Conservation (phyloP, 352 stramenopile species). For the Thraustochytrium sp. region DNA sequence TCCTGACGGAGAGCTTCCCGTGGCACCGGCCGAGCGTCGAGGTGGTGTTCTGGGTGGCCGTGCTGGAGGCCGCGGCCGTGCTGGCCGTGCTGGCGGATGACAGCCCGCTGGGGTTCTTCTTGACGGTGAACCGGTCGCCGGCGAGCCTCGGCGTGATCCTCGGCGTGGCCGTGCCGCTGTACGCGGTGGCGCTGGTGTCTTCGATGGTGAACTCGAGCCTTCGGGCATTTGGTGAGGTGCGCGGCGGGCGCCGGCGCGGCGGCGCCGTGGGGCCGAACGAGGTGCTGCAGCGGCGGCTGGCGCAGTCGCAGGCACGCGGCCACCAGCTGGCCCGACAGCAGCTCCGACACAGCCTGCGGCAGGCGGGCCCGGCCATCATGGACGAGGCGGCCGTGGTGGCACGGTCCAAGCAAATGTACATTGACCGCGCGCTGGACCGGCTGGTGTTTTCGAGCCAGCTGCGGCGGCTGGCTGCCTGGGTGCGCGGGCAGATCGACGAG, state of each 20-base stretch:
- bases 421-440: neutral
- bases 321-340: neutral
- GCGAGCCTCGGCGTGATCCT: neutral
- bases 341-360: neutral
- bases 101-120: neutral
- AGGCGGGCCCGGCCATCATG: neutral
- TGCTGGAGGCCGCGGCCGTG: neutral
- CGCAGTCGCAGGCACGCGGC: neutral
- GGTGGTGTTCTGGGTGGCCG: neutral
- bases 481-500: conserved; percentile 32
- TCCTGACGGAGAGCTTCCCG: conserved; percentile 2
- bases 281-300: neutral
- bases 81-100: neutral
- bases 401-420: conserved; percentile 1
- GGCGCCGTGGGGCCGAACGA: too few relatives aligned
- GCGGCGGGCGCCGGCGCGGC: too few relatives aligned
- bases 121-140: conserved; percentile 7
- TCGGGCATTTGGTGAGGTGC: neutral
- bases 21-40: conserved; percentile 26
- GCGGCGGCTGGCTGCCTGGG: neutral
- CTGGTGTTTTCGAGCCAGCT: conserved; percentile 8
- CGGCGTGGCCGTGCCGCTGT: conserved; percentile 5
- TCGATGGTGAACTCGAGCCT: neutral
- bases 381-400: neutral
- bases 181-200: neutral